A percentile compares a stretch with the other conserved stretches of the same genome.
phyloP scores from a whole-genome alignment of 805 yeast genomes.

The Kuraishia molischiana region DNA sequence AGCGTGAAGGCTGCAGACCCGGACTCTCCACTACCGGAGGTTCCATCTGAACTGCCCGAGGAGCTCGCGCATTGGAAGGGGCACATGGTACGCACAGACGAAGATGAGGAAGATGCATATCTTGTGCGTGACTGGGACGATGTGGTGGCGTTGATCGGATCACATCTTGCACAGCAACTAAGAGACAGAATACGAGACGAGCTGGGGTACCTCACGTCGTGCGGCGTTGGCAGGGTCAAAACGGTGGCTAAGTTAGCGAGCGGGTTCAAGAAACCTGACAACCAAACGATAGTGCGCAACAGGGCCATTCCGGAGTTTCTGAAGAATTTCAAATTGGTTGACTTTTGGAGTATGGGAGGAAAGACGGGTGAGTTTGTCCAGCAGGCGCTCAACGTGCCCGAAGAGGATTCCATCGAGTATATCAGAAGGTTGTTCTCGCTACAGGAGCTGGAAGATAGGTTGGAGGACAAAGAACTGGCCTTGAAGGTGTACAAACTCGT shows the following conservation, averaged over 20 bases:
- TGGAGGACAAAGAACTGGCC: conserved; percentile 38
- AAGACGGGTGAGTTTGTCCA: conserved; percentile 59
- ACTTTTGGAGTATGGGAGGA: conserved; percentile 90
- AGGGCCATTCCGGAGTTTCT: conserved; percentile 42
- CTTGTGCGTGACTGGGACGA: conserved; percentile 69
- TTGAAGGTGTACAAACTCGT: conserved; percentile 48
- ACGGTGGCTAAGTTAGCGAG: conserved; percentile 82
- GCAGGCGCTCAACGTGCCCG: conserved; percentile 40
- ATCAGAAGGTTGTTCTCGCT: conserved; percentile 40
- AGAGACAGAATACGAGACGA: conserved; percentile 41
- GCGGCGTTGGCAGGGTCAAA: conserved; percentile 74
- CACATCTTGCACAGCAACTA: conserved; percentile 43
- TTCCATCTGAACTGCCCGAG: conserved; percentile 28
- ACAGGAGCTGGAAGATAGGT: conserved; percentile 21
- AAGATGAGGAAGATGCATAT: conserved; percentile 10
- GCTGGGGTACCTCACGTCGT: conserved; percentile 79
- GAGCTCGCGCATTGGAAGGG: conserved; percentile 21
- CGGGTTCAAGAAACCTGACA: conserved; percentile 75
- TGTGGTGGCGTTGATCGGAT: conserved; percentile 55
- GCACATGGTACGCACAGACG: conserved; percentile 11
- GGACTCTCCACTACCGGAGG: conserved; percentile 21
- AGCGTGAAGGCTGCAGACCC: conserved; percentile 8
- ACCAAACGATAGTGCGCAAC: conserved; percentile 66
- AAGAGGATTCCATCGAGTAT: conserved; percentile 33
- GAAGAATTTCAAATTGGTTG: conserved; percentile 50